A percentile compares a stretch with the other conserved stretches of the same genome.
phyloP scores from a whole-genome alignment of 75 land plant genomes.

The Cunninghamia lanceolata region DNA sequence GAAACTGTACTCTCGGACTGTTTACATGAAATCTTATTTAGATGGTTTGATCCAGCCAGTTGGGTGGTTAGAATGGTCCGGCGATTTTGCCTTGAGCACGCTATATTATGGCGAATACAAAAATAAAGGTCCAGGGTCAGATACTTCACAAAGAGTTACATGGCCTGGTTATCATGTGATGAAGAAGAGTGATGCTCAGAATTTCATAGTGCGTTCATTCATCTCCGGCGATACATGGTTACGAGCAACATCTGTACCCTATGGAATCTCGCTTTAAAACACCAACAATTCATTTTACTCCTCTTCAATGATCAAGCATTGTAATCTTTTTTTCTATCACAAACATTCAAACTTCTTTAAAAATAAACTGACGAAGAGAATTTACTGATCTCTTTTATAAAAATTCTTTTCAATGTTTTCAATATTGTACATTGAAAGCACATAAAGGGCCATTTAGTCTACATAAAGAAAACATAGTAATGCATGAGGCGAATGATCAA shows the following conservation, averaged over 20 bases:
- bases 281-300: too few relatives aligned
- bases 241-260: background rate
- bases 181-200: background rate
- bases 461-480: too few relatives aligned
- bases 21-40: slow-evolving; percentile 5
- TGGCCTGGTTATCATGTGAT: slow-evolving; percentile 19
- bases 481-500: too few relatives aligned
- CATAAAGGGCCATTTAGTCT: too few relatives aligned
- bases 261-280: background rate
- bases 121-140: slow-evolving; percentile 20
- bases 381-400: too few relatives aligned
- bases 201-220: slow-evolving; percentile 9
- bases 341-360: too few relatives aligned
- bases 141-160: slow-evolving; percentile 3
- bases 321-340: too few relatives aligned
- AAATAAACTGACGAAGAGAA: too few relatives aligned
- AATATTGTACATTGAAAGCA: too few relatives aligned
- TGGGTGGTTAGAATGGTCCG: slow-evolving; percentile 29
- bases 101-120: slow-evolving; percentile 27
- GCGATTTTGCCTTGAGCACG: slow-evolving; percentile 17
- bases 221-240: slow-evolving; percentile 15
- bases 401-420: too few relatives aligned
- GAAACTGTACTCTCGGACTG: slow-evolving; percentile 20
- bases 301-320: too few relatives aligned
- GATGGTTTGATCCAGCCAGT: slow-evolving; percentile 12